These are phyloP conservation scores for Phytophthora macrochlamydospora DNA, from an alignment of 352 stramenopile species.

Conservation along the genomic window DNA sequence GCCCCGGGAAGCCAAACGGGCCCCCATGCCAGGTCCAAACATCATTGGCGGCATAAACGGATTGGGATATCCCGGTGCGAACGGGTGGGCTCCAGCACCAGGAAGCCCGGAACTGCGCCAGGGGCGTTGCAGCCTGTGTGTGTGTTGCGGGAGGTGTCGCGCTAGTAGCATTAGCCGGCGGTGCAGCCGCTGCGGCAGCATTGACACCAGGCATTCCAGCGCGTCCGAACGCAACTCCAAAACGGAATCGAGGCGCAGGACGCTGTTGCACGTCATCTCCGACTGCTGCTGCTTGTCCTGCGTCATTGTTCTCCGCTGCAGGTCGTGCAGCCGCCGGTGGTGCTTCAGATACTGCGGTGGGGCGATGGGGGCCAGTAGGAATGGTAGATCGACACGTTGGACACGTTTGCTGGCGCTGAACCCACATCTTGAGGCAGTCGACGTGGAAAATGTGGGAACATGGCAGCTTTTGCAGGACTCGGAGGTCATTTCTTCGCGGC, in stretches of 20 bases:
- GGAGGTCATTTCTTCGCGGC: constrained; percentile 93
- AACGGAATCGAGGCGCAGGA: constrained; percentile 36
- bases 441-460: constrained; percentile 98
- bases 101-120: constrained; percentile 10
- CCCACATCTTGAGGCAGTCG: constrained; percentile 98
- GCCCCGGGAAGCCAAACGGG: constrained; percentile 60
- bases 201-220: constrained; percentile 7
- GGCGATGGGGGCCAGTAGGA: constrained; percentile 62
- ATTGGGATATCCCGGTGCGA: constrained; percentile 48
- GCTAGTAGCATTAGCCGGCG: constrained; percentile 17
- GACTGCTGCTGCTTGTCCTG: constrained; percentile 15
- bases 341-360: constrained; percentile 39
- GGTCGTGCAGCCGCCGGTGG: constrained; percentile 26
- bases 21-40: constrained; percentile 47
- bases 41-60: constrained; percentile 68
- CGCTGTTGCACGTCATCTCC: constrained; percentile 14
- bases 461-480: constrained; percentile 95
- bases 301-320: constrained; percentile 26
- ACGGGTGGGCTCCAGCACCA: constrained; percentile 37
- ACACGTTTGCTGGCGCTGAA: constrained; percentile 98
- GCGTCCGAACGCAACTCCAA: constrained; percentile 33
- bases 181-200: constrained; percentile 13
- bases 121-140: neutral
- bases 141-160: constrained; percentile 1
- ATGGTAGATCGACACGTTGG: constrained; percentile 97